Evolutionary conservation across 768 basidiomycete species (phyloP).

Genomic region (Fistulinella prunicolor): DNA sequence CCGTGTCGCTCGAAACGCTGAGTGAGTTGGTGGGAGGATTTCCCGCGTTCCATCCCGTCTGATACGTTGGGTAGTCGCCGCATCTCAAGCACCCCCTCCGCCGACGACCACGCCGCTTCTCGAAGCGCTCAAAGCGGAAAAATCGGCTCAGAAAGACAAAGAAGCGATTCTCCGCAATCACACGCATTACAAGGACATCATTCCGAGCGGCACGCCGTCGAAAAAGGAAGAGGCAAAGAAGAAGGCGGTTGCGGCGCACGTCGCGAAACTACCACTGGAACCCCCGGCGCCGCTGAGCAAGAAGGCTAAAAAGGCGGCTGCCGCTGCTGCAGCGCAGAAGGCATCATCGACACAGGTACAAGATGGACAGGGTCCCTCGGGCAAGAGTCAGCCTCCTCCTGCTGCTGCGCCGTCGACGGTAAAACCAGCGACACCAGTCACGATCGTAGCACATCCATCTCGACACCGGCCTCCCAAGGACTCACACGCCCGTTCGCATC

Average conservation of each 20-base stretch:
- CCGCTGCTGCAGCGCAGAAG: slow-evolving; percentile 22
- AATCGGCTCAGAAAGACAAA: slow-evolving; percentile 63
- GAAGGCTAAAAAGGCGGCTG: slow-evolving; percentile 34
- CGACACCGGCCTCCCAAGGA: slow-evolving; percentile 21
- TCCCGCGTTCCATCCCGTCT: too few relatives aligned
- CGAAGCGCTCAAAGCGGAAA: slow-evolving; percentile 86
- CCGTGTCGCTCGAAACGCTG: slow-evolving; percentile 60
- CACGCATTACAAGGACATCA: slow-evolving; percentile 62
- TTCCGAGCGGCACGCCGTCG: slow-evolving; percentile 25
- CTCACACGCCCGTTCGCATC: slow-evolving; percentile 15
- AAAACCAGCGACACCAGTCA: slow-evolving; percentile 10
- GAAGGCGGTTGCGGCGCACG: slow-evolving; percentile 21
- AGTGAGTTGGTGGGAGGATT: slow-evolving; percentile 3
- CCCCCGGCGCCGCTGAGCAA: slow-evolving; percentile 31
- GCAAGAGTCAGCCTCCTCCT: slow-evolving; percentile 6
- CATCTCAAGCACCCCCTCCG: slow-evolving; percentile 52
- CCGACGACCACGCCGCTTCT: slow-evolving; percentile 90
- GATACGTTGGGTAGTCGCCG: slow-evolving; percentile 49
- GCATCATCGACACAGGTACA: slow-evolving; percentile 10
- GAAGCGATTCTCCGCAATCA: slow-evolving; percentile 70
- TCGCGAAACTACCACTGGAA: slow-evolving; percentile 26
- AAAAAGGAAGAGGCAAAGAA: slow-evolving; percentile 42
- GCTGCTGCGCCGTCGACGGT: slow-evolving; percentile 8
- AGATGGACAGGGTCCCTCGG: not conserved
- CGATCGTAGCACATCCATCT: not conserved